A percentile compares a stretch with the other conserved stretches of the same genome.
phyloP scores from a whole-genome alignment of 306 rosid genomes.

The Prunus fruticosa region DNA sequence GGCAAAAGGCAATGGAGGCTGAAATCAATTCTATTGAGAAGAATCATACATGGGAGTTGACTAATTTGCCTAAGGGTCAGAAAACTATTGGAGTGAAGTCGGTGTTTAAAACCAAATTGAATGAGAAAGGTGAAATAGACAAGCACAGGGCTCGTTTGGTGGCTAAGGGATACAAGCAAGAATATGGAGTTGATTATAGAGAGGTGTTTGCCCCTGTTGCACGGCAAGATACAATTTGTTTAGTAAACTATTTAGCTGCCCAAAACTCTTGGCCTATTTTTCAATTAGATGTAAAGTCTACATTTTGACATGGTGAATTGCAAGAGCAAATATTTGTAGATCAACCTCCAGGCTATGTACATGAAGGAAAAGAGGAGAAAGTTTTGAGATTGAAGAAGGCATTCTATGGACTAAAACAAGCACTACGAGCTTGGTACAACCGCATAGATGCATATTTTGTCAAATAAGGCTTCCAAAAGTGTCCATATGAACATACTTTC shows the following conservation, averaged over 20 bases:
- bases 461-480: background rate
- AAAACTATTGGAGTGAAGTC: background rate
- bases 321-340: background rate
- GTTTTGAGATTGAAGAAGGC: too few species aligned
- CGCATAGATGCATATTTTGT: too few species aligned
- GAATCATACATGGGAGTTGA: background rate
- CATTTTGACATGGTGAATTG: background rate
- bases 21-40: background rate
- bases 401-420: too few species aligned
- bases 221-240: background rate
- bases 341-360: too few species aligned
- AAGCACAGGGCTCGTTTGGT: background rate
- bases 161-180: background rate
- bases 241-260: background rate
- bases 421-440: too few species aligned
- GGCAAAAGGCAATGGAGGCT: background rate
- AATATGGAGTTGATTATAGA: too few species aligned
- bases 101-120: background rate
- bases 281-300: background rate
- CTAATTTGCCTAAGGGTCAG: background rate
- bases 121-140: background rate
- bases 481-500: background rate
- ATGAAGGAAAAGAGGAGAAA: too few species aligned
- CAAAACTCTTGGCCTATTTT: background rate
- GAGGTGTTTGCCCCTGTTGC: background rate